phyloP scores from a whole-genome alignment of 2,329 filamentous ascomycete species.

The Fonsecaea multimorphosa region DNA sequence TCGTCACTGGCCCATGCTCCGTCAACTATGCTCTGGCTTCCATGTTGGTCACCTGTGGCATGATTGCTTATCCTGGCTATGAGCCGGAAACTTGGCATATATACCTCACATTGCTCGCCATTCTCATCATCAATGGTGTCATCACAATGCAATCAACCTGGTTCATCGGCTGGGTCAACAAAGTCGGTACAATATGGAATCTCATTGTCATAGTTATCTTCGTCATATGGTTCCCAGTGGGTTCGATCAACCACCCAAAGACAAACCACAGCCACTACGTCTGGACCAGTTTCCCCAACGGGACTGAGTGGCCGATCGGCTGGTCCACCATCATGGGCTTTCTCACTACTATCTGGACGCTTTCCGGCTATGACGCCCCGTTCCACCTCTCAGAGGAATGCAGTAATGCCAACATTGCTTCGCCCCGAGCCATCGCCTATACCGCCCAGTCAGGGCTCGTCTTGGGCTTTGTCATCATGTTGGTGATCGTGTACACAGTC shows the following conservation, averaged over 20 bases:
- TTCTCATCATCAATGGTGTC: conserved; percentile 44
- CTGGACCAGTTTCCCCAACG: conserved; percentile 40
- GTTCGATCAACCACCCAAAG: conserved; percentile 43
- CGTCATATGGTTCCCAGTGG: conserved; percentile 46
- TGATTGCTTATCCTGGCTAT: conserved; percentile 46
- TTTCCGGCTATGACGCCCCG: conserved; percentile 43
- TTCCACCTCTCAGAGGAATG: conserved; percentile 46
- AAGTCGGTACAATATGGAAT: conserved; percentile 43
- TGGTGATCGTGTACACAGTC: conserved; percentile 44
- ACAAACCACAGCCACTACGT: conserved; percentile 45
- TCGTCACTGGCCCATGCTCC: conserved; percentile 43
- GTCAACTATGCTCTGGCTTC: conserved; percentile 46
- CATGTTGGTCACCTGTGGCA: conserved; percentile 46
- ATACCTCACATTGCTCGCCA: conserved; percentile 43
- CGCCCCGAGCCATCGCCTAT: conserved; percentile 44
- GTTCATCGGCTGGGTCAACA: conserved; percentile 46
- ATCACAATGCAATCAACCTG: conserved; percentile 46
- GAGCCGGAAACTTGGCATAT: conserved; percentile 44
- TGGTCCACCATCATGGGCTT: conserved; percentile 49
- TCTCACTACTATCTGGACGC: conserved; percentile 49
- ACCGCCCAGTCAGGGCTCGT: conserved; percentile 42
- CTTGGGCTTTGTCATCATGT: conserved; percentile 41
- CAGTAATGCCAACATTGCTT: conserved; percentile 44
- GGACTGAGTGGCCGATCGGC: conserved; percentile 44
- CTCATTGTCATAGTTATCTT: conserved; percentile 45